Evolutionary conservation across 768 basidiomycete species (phyloP).

Genomic region (Pholiota molesta): DNA sequence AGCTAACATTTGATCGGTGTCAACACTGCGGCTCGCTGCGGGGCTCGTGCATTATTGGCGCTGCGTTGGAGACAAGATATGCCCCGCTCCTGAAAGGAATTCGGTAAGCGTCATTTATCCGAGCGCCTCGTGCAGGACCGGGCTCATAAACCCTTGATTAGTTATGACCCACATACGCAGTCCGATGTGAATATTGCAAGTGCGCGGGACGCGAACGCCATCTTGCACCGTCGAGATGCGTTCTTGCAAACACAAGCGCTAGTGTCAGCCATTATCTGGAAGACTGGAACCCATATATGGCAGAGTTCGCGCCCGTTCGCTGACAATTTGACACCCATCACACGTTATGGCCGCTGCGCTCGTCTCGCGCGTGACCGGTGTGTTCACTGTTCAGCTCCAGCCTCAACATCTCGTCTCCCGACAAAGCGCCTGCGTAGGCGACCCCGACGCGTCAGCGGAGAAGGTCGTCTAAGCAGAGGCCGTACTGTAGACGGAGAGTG

Average conservation of each 20-base stretch:
- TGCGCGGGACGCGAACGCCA: constrained; percentile 6
- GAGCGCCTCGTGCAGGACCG: too few relatives aligned
- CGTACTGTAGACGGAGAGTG: too few relatives aligned
- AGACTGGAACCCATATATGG: background rate
- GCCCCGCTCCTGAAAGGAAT: too few relatives aligned
- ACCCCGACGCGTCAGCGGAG: background rate
- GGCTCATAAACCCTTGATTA: background rate
- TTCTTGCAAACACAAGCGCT: constrained; percentile 7
- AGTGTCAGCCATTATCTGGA: background rate
- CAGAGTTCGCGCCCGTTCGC: background rate
- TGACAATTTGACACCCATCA: background rate
- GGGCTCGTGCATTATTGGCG: too few relatives aligned
- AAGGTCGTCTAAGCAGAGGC: background rate
- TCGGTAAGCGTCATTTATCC: too few relatives aligned
- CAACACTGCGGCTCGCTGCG: too few relatives aligned
- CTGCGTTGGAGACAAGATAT: too few relatives aligned
- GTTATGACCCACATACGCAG: background rate
- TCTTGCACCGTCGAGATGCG: constrained; percentile 10
- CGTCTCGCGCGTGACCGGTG: constrained; percentile 6
- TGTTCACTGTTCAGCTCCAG: constrained; percentile 2
- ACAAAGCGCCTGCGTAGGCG: background rate
- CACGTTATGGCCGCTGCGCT: constrained; percentile 4
- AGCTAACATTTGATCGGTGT: too few relatives aligned
- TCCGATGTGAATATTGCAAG: background rate
- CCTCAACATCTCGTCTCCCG: background rate